Conservation (phyloP, 176 grass and related monocot genomes). For the Musa acuminata region DNA sequence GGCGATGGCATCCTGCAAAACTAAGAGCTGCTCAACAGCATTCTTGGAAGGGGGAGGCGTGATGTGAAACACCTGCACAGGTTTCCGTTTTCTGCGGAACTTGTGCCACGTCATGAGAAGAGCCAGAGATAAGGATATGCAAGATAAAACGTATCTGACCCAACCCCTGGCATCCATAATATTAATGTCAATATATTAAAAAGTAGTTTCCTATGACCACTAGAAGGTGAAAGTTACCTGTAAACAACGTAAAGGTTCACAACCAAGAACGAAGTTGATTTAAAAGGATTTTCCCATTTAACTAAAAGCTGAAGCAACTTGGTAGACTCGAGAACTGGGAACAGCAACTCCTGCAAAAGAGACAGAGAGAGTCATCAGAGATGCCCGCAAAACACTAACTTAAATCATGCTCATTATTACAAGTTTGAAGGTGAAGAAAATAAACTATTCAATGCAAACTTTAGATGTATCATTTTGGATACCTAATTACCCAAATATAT, state of each 20-base stretch:
- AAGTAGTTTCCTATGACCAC: too few species aligned
- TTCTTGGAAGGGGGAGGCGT: constrained; percentile 57
- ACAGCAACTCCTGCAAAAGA: constrained; percentile 49
- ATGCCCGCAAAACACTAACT: too few species aligned
- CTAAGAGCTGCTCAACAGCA: constrained; percentile 64
- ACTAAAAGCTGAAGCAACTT: constrained; percentile 48
- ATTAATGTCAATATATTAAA: constrained; percentile 5
- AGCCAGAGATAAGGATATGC: constrained; percentile 36
- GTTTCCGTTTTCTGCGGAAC: constrained; percentile 34
- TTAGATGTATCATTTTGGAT: too few species aligned
- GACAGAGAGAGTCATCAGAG: background rate
- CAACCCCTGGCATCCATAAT: constrained; percentile 39
- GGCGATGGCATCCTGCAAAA: constrained; percentile 56
- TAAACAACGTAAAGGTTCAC: constrained; percentile 46
- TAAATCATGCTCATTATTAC: too few species aligned
- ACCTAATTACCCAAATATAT: too few species aligned
- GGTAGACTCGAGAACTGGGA: constrained; percentile 42
- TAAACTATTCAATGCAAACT: too few species aligned
- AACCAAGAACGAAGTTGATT: constrained; percentile 64
- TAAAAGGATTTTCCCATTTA: constrained; percentile 66
- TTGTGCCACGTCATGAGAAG: constrained; percentile 53
- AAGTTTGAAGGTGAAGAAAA: too few species aligned
- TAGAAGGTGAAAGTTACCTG: constrained; percentile 34
- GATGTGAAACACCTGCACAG: constrained; percentile 51
- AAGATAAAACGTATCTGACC: constrained; percentile 33